phyloP scores from a whole-genome alignment of 768 basidiomycete genomes.

The Russula abietina region DNA sequence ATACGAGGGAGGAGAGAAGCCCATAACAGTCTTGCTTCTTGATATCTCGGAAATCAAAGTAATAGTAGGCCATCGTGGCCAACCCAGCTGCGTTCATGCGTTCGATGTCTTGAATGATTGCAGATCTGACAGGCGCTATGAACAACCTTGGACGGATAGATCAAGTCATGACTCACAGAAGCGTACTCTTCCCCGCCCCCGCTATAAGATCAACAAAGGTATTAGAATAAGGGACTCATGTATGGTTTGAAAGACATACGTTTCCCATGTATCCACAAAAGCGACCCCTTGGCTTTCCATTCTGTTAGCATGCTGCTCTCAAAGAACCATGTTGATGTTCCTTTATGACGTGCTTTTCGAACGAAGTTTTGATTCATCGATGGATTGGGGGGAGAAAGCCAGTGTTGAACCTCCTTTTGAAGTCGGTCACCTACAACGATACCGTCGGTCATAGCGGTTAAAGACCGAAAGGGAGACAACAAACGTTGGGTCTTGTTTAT shows the following conservation, averaged over 20 bases:
- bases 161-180: background rate
- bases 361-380: background rate
- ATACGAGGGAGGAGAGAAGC: background rate
- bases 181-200: conserved; percentile 5
- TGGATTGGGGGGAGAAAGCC: background rate
- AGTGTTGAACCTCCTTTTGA: background rate
- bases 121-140: background rate
- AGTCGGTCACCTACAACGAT: too few relatives aligned
- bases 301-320: background rate
- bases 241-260: background rate
- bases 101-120: background rate
- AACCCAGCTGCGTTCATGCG: background rate
- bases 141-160: background rate
- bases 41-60: conserved; percentile 8
- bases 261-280: background rate
- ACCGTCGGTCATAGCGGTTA: too few relatives aligned
- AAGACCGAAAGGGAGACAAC: too few relatives aligned
- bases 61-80: conserved; percentile 8
- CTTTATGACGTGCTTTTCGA: background rate
- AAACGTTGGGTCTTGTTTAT: conserved; percentile 2
- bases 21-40: conserved; percentile 4
- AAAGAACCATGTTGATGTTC: background rate
- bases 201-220: background rate
- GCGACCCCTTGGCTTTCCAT: background rate
- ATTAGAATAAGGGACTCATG: too few relatives aligned